A percentile compares a stretch with the other conserved stretches of the same genome.
Evolutionary conservation across 495 filamentous ascomycete species (phyloP).

Genomic region (Choiromyces venosus): DNA sequence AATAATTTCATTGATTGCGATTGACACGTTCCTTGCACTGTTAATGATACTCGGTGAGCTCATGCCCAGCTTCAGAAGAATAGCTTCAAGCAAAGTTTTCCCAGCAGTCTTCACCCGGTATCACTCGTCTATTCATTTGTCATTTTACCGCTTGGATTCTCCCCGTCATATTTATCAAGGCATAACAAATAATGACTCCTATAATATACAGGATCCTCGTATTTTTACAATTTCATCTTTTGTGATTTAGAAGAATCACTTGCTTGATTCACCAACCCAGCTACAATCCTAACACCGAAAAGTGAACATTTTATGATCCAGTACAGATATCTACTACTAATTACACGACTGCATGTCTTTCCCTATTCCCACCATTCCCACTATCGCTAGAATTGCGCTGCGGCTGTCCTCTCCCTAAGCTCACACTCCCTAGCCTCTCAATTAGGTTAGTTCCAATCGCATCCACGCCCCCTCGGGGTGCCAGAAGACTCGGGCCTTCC

Average conservation of each 20-base stretch:
- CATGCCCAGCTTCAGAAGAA: neutral
- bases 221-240: neutral
- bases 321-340: neutral
- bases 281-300: neutral
- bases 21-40: neutral
- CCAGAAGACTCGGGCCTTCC: slow-evolving; percentile 72
- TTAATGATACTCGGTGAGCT: neutral
- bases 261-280: neutral
- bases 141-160: neutral
- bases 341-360: slow-evolving; percentile 16
- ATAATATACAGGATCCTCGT: neutral
- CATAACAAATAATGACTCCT: neutral
- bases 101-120: neutral
- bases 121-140: neutral
- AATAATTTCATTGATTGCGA: neutral
- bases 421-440: slow-evolving; percentile 71
- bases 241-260: neutral
- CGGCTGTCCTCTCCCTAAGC: slow-evolving; percentile 25
- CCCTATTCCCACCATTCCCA: neutral
- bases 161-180: neutral
- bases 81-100: neutral
- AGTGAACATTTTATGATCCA: neutral
- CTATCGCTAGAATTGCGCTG: slow-evolving; percentile 16
- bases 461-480: slow-evolving; percentile 87
- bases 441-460: slow-evolving; percentile 91